Evolutionary conservation across 1,284 basidiomycete genomes (phyloP).

Genomic region (Ceratobasidium sp.): DNA sequence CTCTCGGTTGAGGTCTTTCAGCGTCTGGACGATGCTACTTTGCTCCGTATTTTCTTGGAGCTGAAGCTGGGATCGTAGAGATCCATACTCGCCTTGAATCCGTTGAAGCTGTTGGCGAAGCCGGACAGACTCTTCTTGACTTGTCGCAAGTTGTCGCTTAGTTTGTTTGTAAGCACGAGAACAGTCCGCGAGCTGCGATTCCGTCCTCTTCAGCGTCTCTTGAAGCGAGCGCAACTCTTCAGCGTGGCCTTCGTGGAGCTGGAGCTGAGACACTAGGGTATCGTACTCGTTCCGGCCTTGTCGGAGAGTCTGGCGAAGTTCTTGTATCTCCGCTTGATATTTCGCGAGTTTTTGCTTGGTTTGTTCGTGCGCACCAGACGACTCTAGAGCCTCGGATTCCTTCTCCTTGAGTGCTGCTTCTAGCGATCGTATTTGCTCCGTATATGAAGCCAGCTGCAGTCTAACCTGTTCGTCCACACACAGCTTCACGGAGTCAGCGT

Average conservation of each 20-base stretch:
- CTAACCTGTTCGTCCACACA: not conserved
- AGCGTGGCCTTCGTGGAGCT: conserved; percentile 3
- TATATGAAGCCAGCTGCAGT: not conserved
- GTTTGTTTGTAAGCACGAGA: not conserved
- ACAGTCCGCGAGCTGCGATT: not conserved
- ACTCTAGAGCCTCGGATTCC: not conserved
- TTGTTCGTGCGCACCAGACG: not conserved
- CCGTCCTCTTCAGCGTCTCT: not conserved
- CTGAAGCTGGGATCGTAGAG: conserved; percentile 37
- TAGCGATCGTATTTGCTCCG: not conserved
- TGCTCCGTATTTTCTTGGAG: conserved; percentile 38
- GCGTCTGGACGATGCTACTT: conserved; percentile 17
- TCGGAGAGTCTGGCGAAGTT: not conserved
- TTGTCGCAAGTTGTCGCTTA: not conserved
- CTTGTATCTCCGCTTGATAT: not conserved
- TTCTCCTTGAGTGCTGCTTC: not conserved
- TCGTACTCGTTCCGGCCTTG: not conserved
- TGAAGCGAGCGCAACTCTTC: not conserved
- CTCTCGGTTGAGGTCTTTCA: conserved; percentile 32
- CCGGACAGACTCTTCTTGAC: not conserved
- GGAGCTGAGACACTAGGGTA: conserved; percentile 19
- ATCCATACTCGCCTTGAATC: conserved; percentile 22
- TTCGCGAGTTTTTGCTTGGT: not conserved
- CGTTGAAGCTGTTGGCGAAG: conserved; percentile 21
- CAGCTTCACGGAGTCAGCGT: not conserved